Evolutionary conservation across 441 rosid species (phyloP).

Genomic region (Isatis lusitanica): DNA sequence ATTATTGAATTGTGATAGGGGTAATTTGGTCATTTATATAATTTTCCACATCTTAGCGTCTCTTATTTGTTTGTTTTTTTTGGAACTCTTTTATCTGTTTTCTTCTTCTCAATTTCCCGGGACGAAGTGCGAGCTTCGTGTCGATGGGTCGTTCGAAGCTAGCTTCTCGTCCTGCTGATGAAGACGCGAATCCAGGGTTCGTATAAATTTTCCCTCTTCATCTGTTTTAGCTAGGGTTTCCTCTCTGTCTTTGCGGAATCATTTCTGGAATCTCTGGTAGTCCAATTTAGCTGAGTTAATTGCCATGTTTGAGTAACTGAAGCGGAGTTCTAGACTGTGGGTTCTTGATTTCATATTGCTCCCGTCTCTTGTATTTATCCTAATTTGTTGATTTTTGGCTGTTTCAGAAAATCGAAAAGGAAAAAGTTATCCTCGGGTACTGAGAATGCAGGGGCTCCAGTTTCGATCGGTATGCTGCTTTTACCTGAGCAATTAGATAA

Average conservation of each 20-base stretch:
- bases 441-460: constrained; percentile 40
- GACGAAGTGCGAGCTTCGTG: constrained; percentile 30
- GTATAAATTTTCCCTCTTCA: constrained; percentile 26
- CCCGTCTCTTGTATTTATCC: neutral
- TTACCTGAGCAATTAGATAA: neutral
- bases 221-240: neutral
- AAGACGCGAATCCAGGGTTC: constrained; percentile 60
- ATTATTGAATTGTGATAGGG: constrained; percentile 7
- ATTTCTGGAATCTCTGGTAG: constrained; percentile 12
- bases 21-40: constrained; percentile 14
- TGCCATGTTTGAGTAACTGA: constrained; percentile 7
- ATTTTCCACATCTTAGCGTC: too few species aligned
- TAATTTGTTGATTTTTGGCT: constrained; percentile 7
- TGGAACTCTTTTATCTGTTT: neutral
- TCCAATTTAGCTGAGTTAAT: neutral
- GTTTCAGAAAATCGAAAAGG: constrained; percentile 56
- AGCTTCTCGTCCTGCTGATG: constrained; percentile 45
- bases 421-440: constrained; percentile 45
- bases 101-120: constrained; percentile 27
- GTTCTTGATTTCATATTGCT: neutral
- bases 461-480: constrained; percentile 34
- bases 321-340: neutral
- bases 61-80: neutral
- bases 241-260: constrained; percentile 3
- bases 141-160: constrained; percentile 66